Evolutionary conservation across 352 stramenopile genomes (phyloP).

Genomic region (Globisporangium camurandrum): DNA sequence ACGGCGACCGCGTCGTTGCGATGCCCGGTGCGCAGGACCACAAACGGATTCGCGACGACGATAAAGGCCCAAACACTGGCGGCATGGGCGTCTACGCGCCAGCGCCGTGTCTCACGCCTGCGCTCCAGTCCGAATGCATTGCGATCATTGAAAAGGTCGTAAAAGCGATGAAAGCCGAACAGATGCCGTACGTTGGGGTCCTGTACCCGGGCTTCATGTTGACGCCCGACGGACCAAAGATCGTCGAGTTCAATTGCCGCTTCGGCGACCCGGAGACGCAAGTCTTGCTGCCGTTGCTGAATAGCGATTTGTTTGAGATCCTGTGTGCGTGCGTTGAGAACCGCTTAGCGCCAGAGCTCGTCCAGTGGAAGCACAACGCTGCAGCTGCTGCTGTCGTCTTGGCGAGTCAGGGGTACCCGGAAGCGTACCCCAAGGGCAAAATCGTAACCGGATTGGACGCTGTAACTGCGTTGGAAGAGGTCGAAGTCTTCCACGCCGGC

Average conservation of each 20-base stretch:
- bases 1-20: constrained; percentile 92
- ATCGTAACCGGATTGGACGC: constrained; percentile 89
- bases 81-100: constrained; percentile 99
- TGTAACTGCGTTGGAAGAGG: constrained; percentile 72
- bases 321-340: constrained; percentile 95
- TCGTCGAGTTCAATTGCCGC: constrained; percentile 99
- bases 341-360: constrained; percentile 80
- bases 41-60: constrained; percentile 97
- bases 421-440: constrained; percentile 97
- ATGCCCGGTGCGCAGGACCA: constrained; percentile 99
- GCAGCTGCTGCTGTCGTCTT: constrained; percentile 95
- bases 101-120: constrained; percentile 92
- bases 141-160: constrained; percentile 74
- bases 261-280: constrained; percentile 99
- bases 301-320: constrained; percentile 98
- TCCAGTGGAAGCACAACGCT: constrained; percentile 87
- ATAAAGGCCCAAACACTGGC: constrained; percentile 98
- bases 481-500: constrained; percentile 99
- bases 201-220: constrained; percentile 99
- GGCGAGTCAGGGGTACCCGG: constrained; percentile 96
- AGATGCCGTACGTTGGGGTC: constrained; percentile 97
- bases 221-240: constrained; percentile 83
- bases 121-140: constrained; percentile 90
- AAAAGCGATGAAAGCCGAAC: constrained; percentile 87
- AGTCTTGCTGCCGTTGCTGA: constrained; percentile 95